Evolutionary conservation across 2,329 filamentous ascomycete species (phyloP).

Genomic region (Diaporthe ilicicola): DNA sequence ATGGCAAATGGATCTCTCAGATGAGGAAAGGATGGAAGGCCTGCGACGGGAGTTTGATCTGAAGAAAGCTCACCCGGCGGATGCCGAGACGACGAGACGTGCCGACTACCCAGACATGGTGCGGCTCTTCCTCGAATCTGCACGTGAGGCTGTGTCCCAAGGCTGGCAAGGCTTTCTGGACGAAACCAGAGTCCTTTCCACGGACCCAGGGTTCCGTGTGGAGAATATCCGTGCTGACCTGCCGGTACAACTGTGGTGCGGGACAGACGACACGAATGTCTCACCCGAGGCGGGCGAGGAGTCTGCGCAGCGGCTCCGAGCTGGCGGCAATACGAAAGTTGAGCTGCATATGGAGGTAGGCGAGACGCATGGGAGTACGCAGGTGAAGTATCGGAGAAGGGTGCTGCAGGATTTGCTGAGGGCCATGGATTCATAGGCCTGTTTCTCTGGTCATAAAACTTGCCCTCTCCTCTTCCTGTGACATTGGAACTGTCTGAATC

Average conservation of each 20-base stretch:
- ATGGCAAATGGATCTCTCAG: constrained; percentile 4
- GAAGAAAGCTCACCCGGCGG: constrained; percentile 8
- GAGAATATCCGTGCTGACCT: constrained; percentile 14
- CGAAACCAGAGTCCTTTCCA: not conserved
- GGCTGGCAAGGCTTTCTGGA: constrained; percentile 22
- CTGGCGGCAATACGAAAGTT: constrained; percentile 8
- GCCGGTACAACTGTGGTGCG: constrained; percentile 14
- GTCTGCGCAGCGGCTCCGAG: constrained; percentile 5
- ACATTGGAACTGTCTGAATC: not conserved
- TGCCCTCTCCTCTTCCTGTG: not conserved
- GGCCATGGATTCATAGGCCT: constrained; percentile 8
- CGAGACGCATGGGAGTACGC: constrained; percentile 18
- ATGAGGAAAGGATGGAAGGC: constrained; percentile 17
- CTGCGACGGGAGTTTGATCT: not conserved
- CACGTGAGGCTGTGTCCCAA: not conserved
- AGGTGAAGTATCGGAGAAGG: constrained; percentile 6
- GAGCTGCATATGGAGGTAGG: not conserved
- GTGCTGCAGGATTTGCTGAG: not conserved
- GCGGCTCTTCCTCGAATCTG: constrained; percentile 18
- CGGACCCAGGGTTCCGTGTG: constrained; percentile 12
- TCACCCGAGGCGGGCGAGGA: constrained; percentile 19
- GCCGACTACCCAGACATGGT: constrained; percentile 20
- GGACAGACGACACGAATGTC: constrained; percentile 14
- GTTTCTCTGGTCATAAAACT: not conserved
- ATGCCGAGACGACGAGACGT: not conserved